Percentiles rank a stretch among this genome's conserved stretches.
Conservation (phyloP, 148 eudicot genomes). For the Talinum fruticosum region DNA sequence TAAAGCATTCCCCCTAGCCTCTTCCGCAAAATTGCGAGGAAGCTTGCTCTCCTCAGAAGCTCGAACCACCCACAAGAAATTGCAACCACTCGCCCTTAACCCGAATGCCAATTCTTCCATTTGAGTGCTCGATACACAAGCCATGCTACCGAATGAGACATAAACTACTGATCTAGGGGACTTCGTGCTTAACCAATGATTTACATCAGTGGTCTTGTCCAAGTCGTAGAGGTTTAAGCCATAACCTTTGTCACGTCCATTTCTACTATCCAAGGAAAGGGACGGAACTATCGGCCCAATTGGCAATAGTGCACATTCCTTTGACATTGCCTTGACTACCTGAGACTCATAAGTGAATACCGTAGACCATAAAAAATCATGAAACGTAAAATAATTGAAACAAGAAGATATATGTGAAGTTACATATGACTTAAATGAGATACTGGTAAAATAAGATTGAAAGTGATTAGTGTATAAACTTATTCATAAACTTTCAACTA, state of each 20-base stretch:
- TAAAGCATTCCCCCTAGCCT: conserved; percentile 25
- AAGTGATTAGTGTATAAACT: too few relatives aligned
- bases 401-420: too few relatives aligned
- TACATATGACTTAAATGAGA: too few relatives aligned
- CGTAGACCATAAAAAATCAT: too few relatives aligned
- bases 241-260: conserved; percentile 32
- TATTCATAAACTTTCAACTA: too few relatives aligned
- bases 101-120: conserved; percentile 42
- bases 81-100: conserved; percentile 15
- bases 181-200: conserved; percentile 39
- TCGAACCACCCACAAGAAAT: conserved; percentile 41
- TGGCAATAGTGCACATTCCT: conserved; percentile 28
- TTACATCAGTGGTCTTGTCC: conserved; percentile 1
- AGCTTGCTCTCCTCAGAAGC: conserved; percentile 27
- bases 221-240: conserved; percentile 32
- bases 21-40: conserved; percentile 7
- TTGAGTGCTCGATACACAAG: conserved; percentile 29
- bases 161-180: conserved; percentile 36
- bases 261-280: conserved; percentile 36
- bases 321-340: conserved; percentile 41
- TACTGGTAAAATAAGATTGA: too few relatives aligned
- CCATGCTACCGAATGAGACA: conserved; percentile 51
- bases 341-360: too few relatives aligned
- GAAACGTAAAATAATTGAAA: too few relatives aligned
- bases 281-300: conserved; percentile 55